Conservation (phyloP, 2,329 filamentous ascomycete species). For the Pseudogymnoascus sp. region DNA sequence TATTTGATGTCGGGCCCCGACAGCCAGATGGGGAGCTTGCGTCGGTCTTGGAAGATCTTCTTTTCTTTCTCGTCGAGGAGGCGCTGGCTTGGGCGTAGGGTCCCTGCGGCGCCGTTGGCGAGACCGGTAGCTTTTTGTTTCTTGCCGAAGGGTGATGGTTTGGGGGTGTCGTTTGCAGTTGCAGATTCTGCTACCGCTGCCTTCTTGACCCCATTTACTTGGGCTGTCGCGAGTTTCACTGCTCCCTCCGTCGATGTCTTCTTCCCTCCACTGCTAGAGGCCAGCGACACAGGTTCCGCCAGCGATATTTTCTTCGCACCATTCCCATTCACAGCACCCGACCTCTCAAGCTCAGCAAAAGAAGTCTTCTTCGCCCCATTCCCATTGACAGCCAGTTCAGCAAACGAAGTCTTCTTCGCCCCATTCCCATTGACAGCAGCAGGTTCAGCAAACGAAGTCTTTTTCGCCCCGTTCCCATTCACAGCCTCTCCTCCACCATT, state of each 20-base stretch:
- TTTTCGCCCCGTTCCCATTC: neutral
- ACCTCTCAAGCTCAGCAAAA: neutral
- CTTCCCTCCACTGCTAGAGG: neutral
- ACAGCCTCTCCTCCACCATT: neutral
- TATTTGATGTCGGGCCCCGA: slow-evolving; percentile 23
- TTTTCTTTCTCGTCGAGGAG: neutral
- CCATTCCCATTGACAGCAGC: neutral
- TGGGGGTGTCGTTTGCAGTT: neutral
- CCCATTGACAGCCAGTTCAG: neutral
- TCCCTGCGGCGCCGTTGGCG: neutral
- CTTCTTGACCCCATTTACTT: neutral
- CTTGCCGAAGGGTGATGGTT: neutral
- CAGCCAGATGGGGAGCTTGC: slow-evolving; percentile 25
- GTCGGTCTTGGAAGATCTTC: slow-evolving; percentile 20
- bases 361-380: neutral
- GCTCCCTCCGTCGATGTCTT: neutral
- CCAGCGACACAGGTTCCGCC: neutral
- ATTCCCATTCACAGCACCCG: neutral
- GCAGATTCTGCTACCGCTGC: neutral
- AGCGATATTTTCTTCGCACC: neutral
- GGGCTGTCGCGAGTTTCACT: neutral
- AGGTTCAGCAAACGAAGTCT: neutral
- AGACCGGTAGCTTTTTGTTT: neutral
- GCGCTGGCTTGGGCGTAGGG: neutral
- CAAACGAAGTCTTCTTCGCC: neutral